phyloP scores from a whole-genome alignment of 345 rosid species.

The Bruguiera gymnorhiza region DNA sequence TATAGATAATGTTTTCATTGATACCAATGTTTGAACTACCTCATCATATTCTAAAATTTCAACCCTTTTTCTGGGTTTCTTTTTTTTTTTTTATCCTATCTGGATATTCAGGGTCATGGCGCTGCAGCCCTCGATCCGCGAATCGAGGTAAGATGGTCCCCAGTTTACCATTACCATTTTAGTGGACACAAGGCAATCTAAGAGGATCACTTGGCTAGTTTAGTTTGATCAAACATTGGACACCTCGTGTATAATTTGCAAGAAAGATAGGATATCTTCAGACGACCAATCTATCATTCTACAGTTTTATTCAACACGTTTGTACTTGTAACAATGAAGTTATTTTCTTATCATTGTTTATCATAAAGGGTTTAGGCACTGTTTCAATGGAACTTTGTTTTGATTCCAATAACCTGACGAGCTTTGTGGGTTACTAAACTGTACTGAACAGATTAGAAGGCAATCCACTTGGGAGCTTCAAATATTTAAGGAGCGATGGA shows the following conservation, averaged over 20 bases:
- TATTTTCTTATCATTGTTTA: no score
- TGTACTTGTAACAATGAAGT: no score
- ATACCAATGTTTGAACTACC: neutral
- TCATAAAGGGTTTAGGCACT: neutral
- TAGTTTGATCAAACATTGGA: no score
- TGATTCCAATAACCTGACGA: neutral
- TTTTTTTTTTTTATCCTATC: neutral
- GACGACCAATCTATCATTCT: no score
- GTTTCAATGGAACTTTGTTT: neutral
- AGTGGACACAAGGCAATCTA: no score
- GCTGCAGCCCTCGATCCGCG: slow-evolving; percentile 20
- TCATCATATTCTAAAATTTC: neutral
- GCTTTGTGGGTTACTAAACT: neutral
- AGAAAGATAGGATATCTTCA: no score
- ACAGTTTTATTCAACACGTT: no score
- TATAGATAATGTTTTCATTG: neutral
- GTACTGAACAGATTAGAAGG: slow-evolving; percentile 64
- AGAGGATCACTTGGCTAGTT: no score
- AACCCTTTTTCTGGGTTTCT: neutral
- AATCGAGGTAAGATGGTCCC: slow-evolving; percentile 51
- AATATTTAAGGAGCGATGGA: slow-evolving; percentile 74
- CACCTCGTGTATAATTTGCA: no score
- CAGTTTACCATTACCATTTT: no score
- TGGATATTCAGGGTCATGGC: slow-evolving; percentile 6
- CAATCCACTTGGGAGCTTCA: slow-evolving; percentile 88